These are phyloP conservation scores for Striga hermonthica DNA, from an alignment of 305 asterid species.

Conservation along the genomic window DNA sequence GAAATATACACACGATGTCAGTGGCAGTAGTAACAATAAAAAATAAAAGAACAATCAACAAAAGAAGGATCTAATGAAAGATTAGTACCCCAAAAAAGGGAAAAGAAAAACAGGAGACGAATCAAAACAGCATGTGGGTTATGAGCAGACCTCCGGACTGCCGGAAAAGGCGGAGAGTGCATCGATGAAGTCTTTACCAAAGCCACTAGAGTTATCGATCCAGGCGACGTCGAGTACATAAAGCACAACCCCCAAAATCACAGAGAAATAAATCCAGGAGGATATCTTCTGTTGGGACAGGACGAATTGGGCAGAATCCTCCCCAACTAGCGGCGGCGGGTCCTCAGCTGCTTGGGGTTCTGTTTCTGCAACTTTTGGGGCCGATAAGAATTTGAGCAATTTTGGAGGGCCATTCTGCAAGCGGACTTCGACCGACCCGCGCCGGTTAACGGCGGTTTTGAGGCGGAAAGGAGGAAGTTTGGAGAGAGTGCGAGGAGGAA, in stretches of 20 bases:
- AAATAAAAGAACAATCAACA: neutral
- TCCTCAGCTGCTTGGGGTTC: constrained; percentile 37
- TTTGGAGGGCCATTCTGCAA: constrained; percentile 18
- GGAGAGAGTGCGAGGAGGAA: constrained; percentile 12
- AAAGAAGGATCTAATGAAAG: neutral
- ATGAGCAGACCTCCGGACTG: constrained; percentile 65
- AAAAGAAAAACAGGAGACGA: neutral
- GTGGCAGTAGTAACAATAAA: neutral
- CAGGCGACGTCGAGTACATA: constrained; percentile 59
- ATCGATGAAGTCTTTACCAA: constrained; percentile 61
- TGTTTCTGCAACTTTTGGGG: constrained; percentile 42
- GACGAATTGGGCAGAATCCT: constrained; percentile 75
- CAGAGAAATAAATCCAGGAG: constrained; percentile 73
- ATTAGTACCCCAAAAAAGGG: neutral
- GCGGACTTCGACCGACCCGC: constrained; percentile 23
- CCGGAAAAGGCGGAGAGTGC: constrained; percentile 62
- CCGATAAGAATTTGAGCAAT: constrained; percentile 26
- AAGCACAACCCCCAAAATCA: constrained; percentile 62
- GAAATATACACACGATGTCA: neutral
- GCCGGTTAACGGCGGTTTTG: neutral
- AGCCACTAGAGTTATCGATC: constrained; percentile 84
- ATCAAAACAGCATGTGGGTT: neutral
- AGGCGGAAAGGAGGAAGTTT: constrained; percentile 27
- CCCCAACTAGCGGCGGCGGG: constrained; percentile 50
- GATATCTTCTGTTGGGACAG: constrained; percentile 66